These are phyloP conservation scores for Reutealis trisperma DNA, from an alignment of 345 rosid genomes.

Conservation along the genomic window DNA sequence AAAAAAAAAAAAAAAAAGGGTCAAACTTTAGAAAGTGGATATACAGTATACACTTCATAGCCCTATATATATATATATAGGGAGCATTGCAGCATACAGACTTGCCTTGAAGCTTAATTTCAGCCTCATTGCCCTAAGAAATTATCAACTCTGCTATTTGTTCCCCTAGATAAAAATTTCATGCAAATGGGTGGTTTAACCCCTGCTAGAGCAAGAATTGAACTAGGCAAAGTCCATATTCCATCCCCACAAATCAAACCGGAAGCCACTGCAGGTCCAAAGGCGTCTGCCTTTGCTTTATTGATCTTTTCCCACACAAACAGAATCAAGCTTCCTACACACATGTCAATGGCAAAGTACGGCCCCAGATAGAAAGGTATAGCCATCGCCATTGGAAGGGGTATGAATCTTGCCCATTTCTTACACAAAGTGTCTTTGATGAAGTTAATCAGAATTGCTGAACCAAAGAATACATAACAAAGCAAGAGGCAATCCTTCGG, in stretches of 20 bases:
- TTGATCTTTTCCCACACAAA: conserved; percentile 46
- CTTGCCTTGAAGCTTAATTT: background rate
- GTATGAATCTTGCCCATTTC: conserved; percentile 45
- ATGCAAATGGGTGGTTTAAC: conserved; percentile 28
- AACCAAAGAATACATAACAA: conserved; percentile 42
- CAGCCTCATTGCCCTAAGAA: conserved; percentile 6
- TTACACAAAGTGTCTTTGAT: conserved; percentile 28
- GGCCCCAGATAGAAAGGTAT: conserved; percentile 53
- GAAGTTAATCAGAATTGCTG: conserved; percentile 40
- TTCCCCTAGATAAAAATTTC: conserved; percentile 25
- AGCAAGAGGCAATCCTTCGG: conserved; percentile 49
- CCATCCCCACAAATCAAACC: conserved; percentile 35
- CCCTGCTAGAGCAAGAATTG: conserved; percentile 28
- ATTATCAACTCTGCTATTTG: conserved; percentile 15
- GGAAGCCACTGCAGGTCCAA: conserved; percentile 30
- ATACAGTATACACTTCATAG: no score
- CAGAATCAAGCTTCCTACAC: conserved; percentile 54
- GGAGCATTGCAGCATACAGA: background rate
- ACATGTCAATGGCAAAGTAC: conserved; percentile 53
- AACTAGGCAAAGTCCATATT: conserved; percentile 30
- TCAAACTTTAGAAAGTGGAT: background rate
- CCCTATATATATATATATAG: background rate
- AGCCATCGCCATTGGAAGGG: conserved; percentile 54
- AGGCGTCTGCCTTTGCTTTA: conserved; percentile 33
- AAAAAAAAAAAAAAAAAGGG: no score